A percentile compares a stretch with the other conserved stretches of the same genome.
phyloP scores from a whole-genome alignment of 179 eudicot species.

The Spinacia oleracea region DNA sequence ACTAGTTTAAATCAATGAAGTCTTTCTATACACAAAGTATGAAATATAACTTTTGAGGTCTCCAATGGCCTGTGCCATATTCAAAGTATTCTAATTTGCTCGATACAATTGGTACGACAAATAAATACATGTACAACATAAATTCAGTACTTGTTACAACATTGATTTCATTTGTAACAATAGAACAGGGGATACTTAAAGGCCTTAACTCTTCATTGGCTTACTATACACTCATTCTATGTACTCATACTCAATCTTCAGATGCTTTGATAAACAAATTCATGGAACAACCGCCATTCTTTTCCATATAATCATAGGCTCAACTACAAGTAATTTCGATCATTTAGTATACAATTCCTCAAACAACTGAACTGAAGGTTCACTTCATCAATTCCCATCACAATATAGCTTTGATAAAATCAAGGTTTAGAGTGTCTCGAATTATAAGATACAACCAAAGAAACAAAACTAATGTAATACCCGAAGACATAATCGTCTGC shows the following conservation, averaged over 20 bases:
- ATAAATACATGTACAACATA: background rate
- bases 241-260: background rate
- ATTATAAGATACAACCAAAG: slow-evolving; percentile 78
- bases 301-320: background rate
- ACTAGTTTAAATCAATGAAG: too few species aligned
- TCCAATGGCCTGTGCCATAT: background rate
- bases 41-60: too few species aligned
- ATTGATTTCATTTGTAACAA: background rate
- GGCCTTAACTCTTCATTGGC: background rate
- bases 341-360: too few species aligned
- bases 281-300: background rate
- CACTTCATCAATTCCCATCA: slow-evolving; percentile 35
- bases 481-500: slow-evolving; percentile 92
- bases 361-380: background rate
- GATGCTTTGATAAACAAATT: background rate
- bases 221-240: background rate
- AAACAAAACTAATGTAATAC: slow-evolving; percentile 66
- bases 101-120: background rate
- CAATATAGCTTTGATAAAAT: slow-evolving; percentile 72
- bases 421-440: slow-evolving; percentile 86
- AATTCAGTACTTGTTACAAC: background rate
- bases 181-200: background rate
- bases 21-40: too few species aligned
- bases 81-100: background rate
- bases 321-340: background rate